These are phyloP conservation scores for Clohesyomyces aquaticus DNA, from an alignment of 495 filamentous ascomycete species.

Conservation along the genomic window DNA sequence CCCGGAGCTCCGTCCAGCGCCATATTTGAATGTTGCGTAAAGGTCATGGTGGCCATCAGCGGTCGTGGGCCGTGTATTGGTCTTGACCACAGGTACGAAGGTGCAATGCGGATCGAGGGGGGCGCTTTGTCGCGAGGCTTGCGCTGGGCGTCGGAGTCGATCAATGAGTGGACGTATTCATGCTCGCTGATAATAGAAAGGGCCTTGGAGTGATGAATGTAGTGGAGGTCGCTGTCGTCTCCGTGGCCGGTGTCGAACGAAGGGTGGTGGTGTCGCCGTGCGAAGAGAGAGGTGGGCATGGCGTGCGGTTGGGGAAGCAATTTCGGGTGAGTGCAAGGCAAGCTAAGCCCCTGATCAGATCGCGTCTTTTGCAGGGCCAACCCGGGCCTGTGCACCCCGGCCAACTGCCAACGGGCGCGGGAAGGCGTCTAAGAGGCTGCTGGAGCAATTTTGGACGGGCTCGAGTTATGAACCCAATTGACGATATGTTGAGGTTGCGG, in stretches of 20 bases:
- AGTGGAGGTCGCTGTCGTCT: slow-evolving; percentile 16
- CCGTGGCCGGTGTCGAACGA: slow-evolving; percentile 1
- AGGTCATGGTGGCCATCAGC: slow-evolving; percentile 34
- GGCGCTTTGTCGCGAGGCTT: not conserved
- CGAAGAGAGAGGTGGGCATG: slow-evolving; percentile 36
- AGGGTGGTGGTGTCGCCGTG: slow-evolving; percentile 22
- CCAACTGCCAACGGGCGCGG: slow-evolving; percentile 25
- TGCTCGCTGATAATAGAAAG: slow-evolving; percentile 35
- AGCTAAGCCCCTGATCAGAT: slow-evolving; percentile 36
- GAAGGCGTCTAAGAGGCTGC: slow-evolving; percentile 13
- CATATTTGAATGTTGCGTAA: slow-evolving; percentile 30
- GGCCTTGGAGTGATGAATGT: slow-evolving; percentile 16
- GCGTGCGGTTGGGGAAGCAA: slow-evolving; percentile 24
- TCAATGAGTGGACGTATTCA: slow-evolving; percentile 35
- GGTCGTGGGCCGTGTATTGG: slow-evolving; percentile 17
- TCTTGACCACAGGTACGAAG: not conserved
- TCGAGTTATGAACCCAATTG: too few relatives aligned
- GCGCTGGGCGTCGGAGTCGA: slow-evolving; percentile 16
- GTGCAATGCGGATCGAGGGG: slow-evolving; percentile 14
- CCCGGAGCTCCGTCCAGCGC: slow-evolving; percentile 55
- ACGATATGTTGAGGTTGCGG: slow-evolving; percentile 1
- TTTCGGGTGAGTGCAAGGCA: slow-evolving; percentile 25
- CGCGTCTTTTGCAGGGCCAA: slow-evolving; percentile 18
- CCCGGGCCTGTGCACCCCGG: slow-evolving; percentile 7
- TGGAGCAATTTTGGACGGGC: too few relatives aligned